Conservation (phyloP, 495 filamentous ascomycete genomes). For the Penicillium turbatum region DNA sequence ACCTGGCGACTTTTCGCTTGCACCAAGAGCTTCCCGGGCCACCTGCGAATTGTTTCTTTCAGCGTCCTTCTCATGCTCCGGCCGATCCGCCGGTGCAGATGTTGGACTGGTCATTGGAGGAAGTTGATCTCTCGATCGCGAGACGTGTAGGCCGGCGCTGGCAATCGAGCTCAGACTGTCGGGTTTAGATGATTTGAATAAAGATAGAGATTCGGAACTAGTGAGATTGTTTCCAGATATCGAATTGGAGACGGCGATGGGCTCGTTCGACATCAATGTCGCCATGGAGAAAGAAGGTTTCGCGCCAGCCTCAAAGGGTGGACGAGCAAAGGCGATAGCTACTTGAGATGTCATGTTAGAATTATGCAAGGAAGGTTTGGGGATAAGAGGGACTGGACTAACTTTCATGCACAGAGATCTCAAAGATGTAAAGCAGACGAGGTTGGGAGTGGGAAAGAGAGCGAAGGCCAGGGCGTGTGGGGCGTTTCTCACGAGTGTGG, state of each 20-base stretch:
- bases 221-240: conserved; percentile 30
- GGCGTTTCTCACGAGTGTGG: conserved; percentile 42
- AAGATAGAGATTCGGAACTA: conserved; percentile 31
- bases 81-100: conserved; percentile 30
- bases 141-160: conserved; percentile 44
- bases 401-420: conserved; percentile 19
- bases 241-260: conserved; percentile 39
- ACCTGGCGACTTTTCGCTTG: conserved; percentile 38
- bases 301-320: conserved; percentile 33
- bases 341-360: conserved; percentile 66
- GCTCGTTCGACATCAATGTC: conserved; percentile 45
- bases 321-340: conserved; percentile 55
- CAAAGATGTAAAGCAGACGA: conserved; percentile 9
- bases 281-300: conserved; percentile 43
- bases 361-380: neutral
- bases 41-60: conserved; percentile 42
- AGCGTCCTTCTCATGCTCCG: conserved; percentile 36
- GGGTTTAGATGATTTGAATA: conserved; percentile 37
- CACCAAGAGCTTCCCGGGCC: conserved; percentile 42
- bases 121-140: conserved; percentile 33
- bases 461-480: conserved; percentile 37
- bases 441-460: conserved; percentile 12
- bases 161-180: conserved; percentile 46
- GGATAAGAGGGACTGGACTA: conserved; percentile 8
- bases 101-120: conserved; percentile 32